Base-by-base conservation (phyloP, 805 yeast genomes). In the Kregervanrija delftensis region DNA sequence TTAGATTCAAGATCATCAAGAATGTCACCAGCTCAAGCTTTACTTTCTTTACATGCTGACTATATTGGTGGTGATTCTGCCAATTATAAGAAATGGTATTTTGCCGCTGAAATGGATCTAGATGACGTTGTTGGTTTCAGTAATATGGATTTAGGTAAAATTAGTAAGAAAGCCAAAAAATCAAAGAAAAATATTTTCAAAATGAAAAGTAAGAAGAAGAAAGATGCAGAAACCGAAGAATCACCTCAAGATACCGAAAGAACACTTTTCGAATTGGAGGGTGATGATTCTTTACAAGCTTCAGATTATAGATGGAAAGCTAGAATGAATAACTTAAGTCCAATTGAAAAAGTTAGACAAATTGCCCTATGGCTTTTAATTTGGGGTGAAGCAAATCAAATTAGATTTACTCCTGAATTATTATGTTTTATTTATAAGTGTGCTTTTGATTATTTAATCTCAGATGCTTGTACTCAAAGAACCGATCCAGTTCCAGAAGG, bases 361-460 rank as follows among this genome's bases (percentile, higher is more conserved):
- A 67, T 86, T 55, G 82, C 90, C 11, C 69, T 86, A 50, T 86
- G 84, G 67, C 69, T 86, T 49, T 71, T 86, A 57, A 67, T 83
- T 55, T 86, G 95, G 95, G 95, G 95, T 72, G 95, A 86, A 70
- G 90, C 93, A 33, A 86, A 86, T 67, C 93, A 86, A 72, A 95
- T 91, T 47, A 85, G 99, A 68, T 93, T 93, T 71, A 84, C 93
- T 45, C 77, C 84, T 6, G 97, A 89, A 73, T 76, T 85, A 69
- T 71, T 93, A 51, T 87, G 96, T 77, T 93, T 86, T 76, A 82
- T 93, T 60, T 95, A 81, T 78, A 91, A 95, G 73, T 86, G 95
- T 66, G 96, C 97, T 47, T 76, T 76, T 53, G 99, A 93, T 68
- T 90, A 93, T 69, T 74, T 88, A 63, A 69, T 77, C 50, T 86